Percentiles rank a stretch among this genome's conserved stretches.
These are phyloP conservation scores for Aureobasidium sp. DNA, from an alignment of 2,329 filamentous ascomycete species.

Conservation along the genomic window DNA sequence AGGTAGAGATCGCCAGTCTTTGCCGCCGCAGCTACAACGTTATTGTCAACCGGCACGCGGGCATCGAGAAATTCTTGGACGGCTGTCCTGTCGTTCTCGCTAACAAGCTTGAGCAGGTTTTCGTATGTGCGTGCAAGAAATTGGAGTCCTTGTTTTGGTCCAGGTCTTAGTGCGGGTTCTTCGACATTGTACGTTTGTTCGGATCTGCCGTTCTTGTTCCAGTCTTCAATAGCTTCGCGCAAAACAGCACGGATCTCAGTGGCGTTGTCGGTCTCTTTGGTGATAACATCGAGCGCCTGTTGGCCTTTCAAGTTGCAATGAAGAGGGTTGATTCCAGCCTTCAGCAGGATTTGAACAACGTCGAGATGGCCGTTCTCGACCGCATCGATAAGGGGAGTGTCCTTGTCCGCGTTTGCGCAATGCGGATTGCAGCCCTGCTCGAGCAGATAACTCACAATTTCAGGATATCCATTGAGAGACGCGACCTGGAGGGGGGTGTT, in stretches of 20 bases:
- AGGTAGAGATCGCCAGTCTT: constrained; percentile 86
- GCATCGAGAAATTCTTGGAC: constrained; percentile 43
- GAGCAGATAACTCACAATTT: constrained; percentile 83
- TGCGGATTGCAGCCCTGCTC: constrained; percentile 79
- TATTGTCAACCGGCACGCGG: constrained; percentile 54
- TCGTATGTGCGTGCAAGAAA: constrained; percentile 46
- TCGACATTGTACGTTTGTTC: constrained; percentile 46
- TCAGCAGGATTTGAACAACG: constrained; percentile 76
- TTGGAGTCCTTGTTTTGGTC: constrained; percentile 35
- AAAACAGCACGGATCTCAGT: constrained; percentile 54
- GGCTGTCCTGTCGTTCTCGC: constrained; percentile 42
- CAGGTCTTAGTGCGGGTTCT: constrained; percentile 32
- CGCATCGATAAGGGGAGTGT: constrained; percentile 91
- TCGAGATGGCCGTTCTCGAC: constrained; percentile 91
- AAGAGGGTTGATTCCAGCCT: constrained; percentile 83
- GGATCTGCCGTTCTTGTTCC: constrained; percentile 30
- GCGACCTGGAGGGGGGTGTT: constrained; percentile 95
- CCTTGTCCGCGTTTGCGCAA: constrained; percentile 65
- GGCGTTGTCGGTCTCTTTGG: constrained; percentile 73
- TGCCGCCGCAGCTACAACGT: constrained; percentile 83
- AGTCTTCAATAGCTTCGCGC: constrained; percentile 39
- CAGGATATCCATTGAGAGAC: constrained; percentile 73
- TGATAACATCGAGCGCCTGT: constrained; percentile 78
- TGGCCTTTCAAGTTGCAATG: constrained; percentile 56
- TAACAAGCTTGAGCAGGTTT: constrained; percentile 42